Conservation (phyloP, 1,139 yeast genomes). For the Suhomyces maxii region DNA sequence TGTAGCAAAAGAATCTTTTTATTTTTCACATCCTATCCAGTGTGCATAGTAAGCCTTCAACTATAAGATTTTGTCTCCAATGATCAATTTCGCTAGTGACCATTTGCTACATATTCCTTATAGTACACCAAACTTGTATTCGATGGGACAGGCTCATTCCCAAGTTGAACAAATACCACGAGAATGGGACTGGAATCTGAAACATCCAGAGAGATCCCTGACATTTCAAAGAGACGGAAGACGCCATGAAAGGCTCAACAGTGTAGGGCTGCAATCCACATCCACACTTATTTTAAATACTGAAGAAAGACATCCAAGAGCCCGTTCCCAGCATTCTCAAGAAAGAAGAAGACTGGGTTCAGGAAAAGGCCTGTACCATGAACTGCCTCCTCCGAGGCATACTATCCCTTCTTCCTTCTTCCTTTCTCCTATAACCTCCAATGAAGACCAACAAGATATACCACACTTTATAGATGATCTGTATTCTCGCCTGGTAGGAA, state of each 20-base stretch:
- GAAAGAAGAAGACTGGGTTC: conserved; percentile 6
- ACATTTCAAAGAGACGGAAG: not conserved
- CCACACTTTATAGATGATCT: not conserved
- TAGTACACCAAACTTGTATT: conserved; percentile 9
- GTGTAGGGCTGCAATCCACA: not conserved
- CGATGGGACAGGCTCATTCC: conserved; percentile 11
- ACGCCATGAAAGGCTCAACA: not conserved
- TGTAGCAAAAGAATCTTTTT: not conserved
- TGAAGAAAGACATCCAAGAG: conserved; percentile 8
- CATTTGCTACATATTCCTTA: conserved; percentile 3
- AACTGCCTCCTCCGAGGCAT: conserved; percentile 7
- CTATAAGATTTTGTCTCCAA: not conserved
- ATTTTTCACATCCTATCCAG: not conserved
- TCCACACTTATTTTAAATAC: conserved; percentile 1
- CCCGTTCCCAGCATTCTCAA: conserved; percentile 5
- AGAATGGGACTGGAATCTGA: conserved; percentile 7
- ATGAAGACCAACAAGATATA: conserved; percentile 22
- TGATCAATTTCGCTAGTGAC: conserved; percentile 6
- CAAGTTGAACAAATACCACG: conserved; percentile 1
- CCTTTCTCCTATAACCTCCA: conserved; percentile 39
- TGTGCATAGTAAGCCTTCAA: not conserved
- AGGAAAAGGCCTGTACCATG: conserved; percentile 6
- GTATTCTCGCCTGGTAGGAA: too few relatives aligned
- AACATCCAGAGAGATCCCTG: conserved; percentile 1
- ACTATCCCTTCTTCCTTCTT: conserved; percentile 24